Conservation (phyloP, 208 protist species). For the Wallacemonas sp. region DNA sequence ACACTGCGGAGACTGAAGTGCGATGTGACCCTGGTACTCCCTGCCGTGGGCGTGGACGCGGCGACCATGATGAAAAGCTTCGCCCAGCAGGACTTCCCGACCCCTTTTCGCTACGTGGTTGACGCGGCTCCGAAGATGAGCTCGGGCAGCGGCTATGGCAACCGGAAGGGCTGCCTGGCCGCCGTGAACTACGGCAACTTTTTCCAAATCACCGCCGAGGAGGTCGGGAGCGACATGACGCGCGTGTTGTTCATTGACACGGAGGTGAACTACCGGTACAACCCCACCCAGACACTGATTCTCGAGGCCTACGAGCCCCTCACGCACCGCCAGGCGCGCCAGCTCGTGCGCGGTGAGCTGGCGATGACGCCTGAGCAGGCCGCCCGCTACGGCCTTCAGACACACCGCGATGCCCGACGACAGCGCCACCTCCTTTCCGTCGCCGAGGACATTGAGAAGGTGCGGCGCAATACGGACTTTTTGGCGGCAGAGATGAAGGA, state of each 20-base stretch:
- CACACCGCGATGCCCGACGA: conserved; percentile 21
- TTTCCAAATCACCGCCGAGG: conserved; percentile 40
- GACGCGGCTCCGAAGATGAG: conserved; percentile 25
- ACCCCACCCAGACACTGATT: conserved; percentile 64
- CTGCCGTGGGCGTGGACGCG: conserved; percentile 25
- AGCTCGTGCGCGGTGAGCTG: conserved; percentile 9
- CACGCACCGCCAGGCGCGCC: conserved; percentile 43
- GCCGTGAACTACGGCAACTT: conserved; percentile 66
- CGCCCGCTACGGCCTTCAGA: conserved; percentile 25
- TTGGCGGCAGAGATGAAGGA: conserved; percentile 16
- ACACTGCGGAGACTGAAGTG: conserved; percentile 65
- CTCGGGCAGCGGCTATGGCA: conserved; percentile 20
- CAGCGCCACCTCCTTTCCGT: conserved; percentile 18
- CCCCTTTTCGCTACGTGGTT: conserved; percentile 44
- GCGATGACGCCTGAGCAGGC: conserved; percentile 22
- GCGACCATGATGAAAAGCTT: conserved; percentile 37
- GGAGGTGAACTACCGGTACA: conserved; percentile 83
- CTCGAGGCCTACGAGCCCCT: conserved; percentile 66
- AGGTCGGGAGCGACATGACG: conserved; percentile 28
- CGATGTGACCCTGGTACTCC: conserved; percentile 66
- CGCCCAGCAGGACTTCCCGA: conserved; percentile 46
- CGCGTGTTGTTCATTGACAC: conserved; percentile 84
- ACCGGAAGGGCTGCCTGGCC: conserved; percentile 29
- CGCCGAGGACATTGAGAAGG: conserved; percentile 22
- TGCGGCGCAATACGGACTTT: conserved; percentile 18